Percentiles rank a stretch among this genome's conserved stretches.
These are phyloP conservation scores for Haberlea rhodopensis DNA, from an alignment of 257 asterid species.

Conservation along the genomic window DNA sequence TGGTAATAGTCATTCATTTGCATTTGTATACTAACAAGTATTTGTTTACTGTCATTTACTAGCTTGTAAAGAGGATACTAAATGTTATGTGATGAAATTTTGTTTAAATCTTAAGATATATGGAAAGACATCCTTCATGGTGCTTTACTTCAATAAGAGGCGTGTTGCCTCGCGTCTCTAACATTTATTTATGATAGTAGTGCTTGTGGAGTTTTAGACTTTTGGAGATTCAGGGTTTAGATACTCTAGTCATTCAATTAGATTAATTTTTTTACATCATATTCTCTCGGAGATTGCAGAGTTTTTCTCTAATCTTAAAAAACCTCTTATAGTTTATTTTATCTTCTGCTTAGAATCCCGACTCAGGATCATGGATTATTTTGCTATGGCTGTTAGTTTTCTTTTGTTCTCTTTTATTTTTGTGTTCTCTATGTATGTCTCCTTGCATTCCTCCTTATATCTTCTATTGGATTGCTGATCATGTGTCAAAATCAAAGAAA, in stretches of 20 bases:
- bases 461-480: neutral
- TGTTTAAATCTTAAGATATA: neutral
- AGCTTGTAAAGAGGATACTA: neutral
- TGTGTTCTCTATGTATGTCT: neutral
- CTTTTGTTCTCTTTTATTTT: neutral
- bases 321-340: neutral
- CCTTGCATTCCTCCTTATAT: neutral
- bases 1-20: neutral
- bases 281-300: slow-evolving; percentile 4
- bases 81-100: neutral
- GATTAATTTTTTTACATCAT: neutral
- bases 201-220: neutral
- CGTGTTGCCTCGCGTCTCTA: neutral
- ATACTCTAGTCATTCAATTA: neutral
- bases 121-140: neutral
- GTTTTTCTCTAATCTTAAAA: neutral
- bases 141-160: neutral
- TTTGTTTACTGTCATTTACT: neutral
- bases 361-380: slow-evolving; percentile 1
- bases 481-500: neutral
- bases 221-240: slow-evolving; percentile 8
- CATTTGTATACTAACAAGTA: too few species aligned
- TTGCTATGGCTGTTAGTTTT: slow-evolving; percentile 1
- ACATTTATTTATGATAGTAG: too few species aligned
- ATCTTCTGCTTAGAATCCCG: neutral